A percentile compares a stretch with the other conserved stretches of the same genome.
phyloP scores from a whole-genome alignment of 75 land plant genomes.

The Larix kaempferi region DNA sequence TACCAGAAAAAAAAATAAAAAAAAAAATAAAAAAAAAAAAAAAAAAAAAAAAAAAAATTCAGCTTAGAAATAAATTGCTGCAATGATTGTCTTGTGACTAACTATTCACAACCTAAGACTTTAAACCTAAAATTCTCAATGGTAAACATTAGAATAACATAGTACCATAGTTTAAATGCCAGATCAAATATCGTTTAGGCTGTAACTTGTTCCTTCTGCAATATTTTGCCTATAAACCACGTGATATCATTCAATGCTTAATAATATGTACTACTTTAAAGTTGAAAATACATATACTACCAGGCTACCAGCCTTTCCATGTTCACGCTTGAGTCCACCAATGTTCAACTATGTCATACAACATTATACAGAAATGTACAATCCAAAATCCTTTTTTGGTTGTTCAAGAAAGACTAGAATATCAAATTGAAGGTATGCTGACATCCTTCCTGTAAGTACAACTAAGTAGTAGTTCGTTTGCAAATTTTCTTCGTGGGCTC shows the following conservation, averaged over 20 bases:
- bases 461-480: neutral
- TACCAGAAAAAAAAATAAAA: too few relatives aligned
- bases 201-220: neutral
- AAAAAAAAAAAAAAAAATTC: too few relatives aligned
- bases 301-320: neutral
- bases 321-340: too few relatives aligned
- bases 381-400: neutral
- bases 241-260: neutral
- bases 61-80: neutral
- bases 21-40: too few relatives aligned
- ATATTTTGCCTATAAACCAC: neutral
- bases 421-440: neutral
- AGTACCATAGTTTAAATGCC: neutral
- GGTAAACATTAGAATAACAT: neutral
- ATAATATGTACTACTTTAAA: neutral
- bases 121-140: neutral
- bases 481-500: neutral
- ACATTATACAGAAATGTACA: neutral
- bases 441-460: neutral
- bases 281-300: neutral
- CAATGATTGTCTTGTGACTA: neutral
- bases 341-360: neutral
- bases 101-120: neutral
- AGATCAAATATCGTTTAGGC: neutral
- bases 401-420: constrained; percentile 1